Conservation (phyloP, 495 filamentous ascomycete genomes). For the Viridothelium virens region DNA sequence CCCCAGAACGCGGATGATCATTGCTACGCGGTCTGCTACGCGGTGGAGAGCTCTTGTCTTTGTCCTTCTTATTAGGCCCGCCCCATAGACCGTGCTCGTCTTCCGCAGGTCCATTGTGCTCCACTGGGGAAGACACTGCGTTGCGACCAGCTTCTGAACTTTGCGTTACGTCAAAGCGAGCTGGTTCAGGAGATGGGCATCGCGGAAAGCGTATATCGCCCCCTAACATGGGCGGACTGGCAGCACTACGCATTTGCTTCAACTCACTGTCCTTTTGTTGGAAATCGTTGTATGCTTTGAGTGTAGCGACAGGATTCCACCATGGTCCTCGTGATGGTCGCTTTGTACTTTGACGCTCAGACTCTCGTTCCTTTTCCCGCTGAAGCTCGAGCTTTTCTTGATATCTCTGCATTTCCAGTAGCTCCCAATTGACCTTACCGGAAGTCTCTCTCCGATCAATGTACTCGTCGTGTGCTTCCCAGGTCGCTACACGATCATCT, state of each 20-base stretch:
- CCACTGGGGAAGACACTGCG: conserved; percentile 40
- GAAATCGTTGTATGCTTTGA: conserved; percentile 33
- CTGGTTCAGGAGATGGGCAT: conserved; percentile 71
- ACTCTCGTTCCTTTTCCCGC: conserved; percentile 22
- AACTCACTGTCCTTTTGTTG: conserved; percentile 42
- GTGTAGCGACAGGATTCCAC: conserved; percentile 42
- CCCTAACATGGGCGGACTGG: conserved; percentile 78
- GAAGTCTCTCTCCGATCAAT: conserved; percentile 31
- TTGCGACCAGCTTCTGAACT: conserved; percentile 36
- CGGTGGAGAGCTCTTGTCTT: background rate
- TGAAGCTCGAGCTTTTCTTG: conserved; percentile 35
- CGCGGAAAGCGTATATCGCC: conserved; percentile 63
- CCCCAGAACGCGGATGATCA: conserved; percentile 21
- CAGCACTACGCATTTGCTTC: conserved; percentile 44
- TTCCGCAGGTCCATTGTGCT: conserved; percentile 31
- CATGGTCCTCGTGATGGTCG: conserved; percentile 31
- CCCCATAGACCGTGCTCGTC: conserved; percentile 33
- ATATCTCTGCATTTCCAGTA: conserved; percentile 39
- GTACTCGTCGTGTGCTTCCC: conserved; percentile 18
- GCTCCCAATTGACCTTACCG: conserved; percentile 37
- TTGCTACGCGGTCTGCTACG: conserved; percentile 15
- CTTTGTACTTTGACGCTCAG: conserved; percentile 29
- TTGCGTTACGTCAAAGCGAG: conserved; percentile 60
- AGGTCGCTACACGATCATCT: conserved; percentile 26
- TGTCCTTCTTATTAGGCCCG: background rate